These are phyloP conservation scores for Pyrenula aspistea DNA, from an alignment of 495 filamentous ascomycete species.

Conservation along the genomic window DNA sequence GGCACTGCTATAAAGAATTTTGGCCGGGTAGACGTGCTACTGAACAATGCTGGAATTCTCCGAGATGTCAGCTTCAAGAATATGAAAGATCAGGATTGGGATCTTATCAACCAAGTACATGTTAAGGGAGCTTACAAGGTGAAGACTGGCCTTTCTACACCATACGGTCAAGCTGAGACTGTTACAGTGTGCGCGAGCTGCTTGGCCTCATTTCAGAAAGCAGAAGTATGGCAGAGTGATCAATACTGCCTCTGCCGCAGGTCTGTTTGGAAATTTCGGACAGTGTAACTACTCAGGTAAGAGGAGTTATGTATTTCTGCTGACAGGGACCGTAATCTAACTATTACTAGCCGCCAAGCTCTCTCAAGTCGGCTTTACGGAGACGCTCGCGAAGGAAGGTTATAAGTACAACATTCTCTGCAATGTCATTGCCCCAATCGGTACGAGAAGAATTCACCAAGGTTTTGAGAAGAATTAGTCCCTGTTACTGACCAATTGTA, in stretches of 20 bases:
- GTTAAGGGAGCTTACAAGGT: constrained; percentile 92
- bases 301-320: constrained; percentile 1
- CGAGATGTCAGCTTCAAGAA: constrained; percentile 98
- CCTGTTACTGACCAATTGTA: constrained; percentile 9
- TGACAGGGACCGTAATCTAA: constrained; percentile 5
- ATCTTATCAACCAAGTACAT: constrained; percentile 85
- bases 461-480: neutral
- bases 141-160: neutral
- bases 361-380: constrained; percentile 92
- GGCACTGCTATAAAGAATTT: constrained; percentile 88
- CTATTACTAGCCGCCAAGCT: constrained; percentile 66
- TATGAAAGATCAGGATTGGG: constrained; percentile 96
- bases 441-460: constrained; percentile 16
- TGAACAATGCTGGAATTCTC: constrained; percentile 97
- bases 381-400: constrained; percentile 96
- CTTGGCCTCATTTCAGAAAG: constrained; percentile 96
- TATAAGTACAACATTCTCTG: constrained; percentile 95
- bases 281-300: constrained; percentile 89
- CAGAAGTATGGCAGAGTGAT: constrained; percentile 96
- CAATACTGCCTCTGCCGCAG: constrained; percentile 91
- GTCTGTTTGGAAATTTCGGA: constrained; percentile 91
- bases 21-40: constrained; percentile 84
- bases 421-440: constrained; percentile 92
- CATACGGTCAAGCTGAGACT: neutral
- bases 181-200: constrained; percentile 70